Base-by-base conservation (phyloP, 2,329 filamentous ascomycete species). In the Juglanconis juglandina region DNA sequence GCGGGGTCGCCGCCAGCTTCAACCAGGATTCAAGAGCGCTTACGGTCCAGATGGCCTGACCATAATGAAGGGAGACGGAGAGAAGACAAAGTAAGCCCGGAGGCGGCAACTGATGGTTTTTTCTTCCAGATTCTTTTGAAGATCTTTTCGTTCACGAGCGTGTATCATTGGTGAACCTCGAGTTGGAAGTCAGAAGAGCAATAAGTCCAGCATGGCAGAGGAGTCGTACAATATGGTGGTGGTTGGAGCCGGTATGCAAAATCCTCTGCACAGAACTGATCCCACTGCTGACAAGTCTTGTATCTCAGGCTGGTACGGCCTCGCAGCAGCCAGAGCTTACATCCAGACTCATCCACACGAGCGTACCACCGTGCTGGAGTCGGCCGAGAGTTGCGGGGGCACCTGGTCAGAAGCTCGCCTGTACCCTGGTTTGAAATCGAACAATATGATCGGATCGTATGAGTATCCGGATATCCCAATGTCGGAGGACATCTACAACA, bases 381-480 rank as follows among this genome's bases (percentile, higher is more conserved):
- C 75, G 1, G 75, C 74, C 5, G 68, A 72, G 24, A 78, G 80
- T 2, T 70, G 83, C 44, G 87, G 87, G 1, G 87, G 87, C 5
- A 82, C 82, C 9, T 89, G 86, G 87, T 79, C 82, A 4, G 72
- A 79, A 56, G 73, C 85, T 33, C 78, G 85, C 1, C 72, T 88
- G 0, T 84, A 89, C 68, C 79, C 82, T 0, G 83, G 82, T 2
- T 76, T 89, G 49, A 84, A 83, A 61, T 81, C 84, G 3, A 89
- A 89, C 71, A 89, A 89, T 65, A 76, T 87, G 68, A 69, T 81
- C 7, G 86, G 86, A 24, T 82, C 81, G 1, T 87, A 86, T 66
- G 86, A 89, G 67, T 88, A 79, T 63, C 80, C 80, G 6, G 87
- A 88, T 63, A 87, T 86, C 60, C 84, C 85, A 5, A 86, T 89